A percentile compares a stretch with the other conserved stretches of the same genome.
phyloP scores from a whole-genome alignment of 352 stramenopile species.

The Globisporangium radiosum region DNA sequence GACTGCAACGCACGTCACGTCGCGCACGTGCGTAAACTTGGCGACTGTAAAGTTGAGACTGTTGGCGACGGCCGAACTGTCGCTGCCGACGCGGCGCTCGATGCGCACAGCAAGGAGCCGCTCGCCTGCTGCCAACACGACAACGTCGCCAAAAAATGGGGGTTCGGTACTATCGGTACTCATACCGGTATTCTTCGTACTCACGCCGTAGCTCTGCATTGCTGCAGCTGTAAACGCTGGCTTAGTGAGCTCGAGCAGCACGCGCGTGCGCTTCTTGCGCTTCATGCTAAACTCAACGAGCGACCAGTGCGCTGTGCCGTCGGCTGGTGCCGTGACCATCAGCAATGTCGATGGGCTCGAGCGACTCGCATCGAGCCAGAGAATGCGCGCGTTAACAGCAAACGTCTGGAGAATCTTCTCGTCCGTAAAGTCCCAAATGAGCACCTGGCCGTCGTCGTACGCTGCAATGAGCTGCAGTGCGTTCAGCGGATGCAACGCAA shows the following conservation, averaged over 20 bases:
- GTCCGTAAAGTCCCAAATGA: conserved; percentile 75
- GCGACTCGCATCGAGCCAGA: conserved; percentile 67
- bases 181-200: background rate
- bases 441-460: conserved; percentile 57
- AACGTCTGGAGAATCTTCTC: conserved; percentile 59
- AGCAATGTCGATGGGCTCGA: conserved; percentile 54
- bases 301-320: conserved; percentile 31
- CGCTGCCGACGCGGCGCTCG: conserved; percentile 14
- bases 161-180: too few species aligned
- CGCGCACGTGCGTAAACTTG: conserved; percentile 38
- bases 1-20: conserved; percentile 57
- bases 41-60: conserved; percentile 24
- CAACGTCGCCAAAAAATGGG: conserved; percentile 32
- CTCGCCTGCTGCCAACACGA: conserved; percentile 34
- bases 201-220: conserved; percentile 44
- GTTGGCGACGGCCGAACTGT: conserved; percentile 17
- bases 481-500: conserved; percentile 70
- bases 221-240: conserved; percentile 35
- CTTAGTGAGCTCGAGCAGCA: conserved; percentile 42
- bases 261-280: conserved; percentile 42
- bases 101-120: conserved; percentile 41
- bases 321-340: conserved; percentile 21
- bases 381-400: conserved; percentile 31
- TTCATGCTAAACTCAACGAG: conserved; percentile 72
- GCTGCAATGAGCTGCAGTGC: conserved; percentile 57